A percentile compares a stretch with the other conserved stretches of the same genome.
Evolutionary conservation across 176 grass and related monocot genomes (phyloP).

Genomic region (Oryza brachyantha): DNA sequence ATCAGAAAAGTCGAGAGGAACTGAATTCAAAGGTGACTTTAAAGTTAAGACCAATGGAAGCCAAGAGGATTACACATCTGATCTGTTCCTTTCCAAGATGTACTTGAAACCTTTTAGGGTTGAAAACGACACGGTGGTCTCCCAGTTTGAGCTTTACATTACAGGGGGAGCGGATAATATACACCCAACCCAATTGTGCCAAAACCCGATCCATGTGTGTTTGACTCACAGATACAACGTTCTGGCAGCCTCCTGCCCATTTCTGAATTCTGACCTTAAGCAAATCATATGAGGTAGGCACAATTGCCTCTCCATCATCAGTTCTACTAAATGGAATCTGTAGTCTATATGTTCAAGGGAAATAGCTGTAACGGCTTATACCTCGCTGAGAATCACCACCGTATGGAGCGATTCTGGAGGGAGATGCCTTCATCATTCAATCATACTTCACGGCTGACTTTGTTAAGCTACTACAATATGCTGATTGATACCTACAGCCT

Average conservation of each 20-base stretch:
- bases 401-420: conserved; percentile 35
- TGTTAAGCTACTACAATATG: conserved; percentile 51
- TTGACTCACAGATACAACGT: conserved; percentile 42
- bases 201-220: conserved; percentile 27
- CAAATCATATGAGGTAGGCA: conserved; percentile 10
- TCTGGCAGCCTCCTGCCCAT: conserved; percentile 56
- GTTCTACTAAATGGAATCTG: conserved; percentile 46
- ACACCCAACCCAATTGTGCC: conserved; percentile 44
- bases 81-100: conserved; percentile 43
- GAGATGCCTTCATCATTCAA: conserved; percentile 27
- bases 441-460: conserved; percentile 32
- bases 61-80: conserved; percentile 35
- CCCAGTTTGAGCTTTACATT: conserved; percentile 53
- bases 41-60: conserved; percentile 26
- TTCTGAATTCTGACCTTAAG: conserved; percentile 24
- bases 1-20: not conserved
- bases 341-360: conserved; percentile 42
- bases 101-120: conserved; percentile 40
- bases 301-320: conserved; percentile 37
- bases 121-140: conserved; percentile 11
- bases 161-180: conserved; percentile 43
- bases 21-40: not conserved
- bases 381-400: conserved; percentile 37
- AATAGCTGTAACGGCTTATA: conserved; percentile 36
- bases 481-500: conserved; percentile 38